Percentiles rank a stretch among this genome's conserved stretches.
Evolutionary conservation across 2,329 filamentous ascomycete genomes (phyloP).

Genomic region (Colletotrichum sp.): DNA sequence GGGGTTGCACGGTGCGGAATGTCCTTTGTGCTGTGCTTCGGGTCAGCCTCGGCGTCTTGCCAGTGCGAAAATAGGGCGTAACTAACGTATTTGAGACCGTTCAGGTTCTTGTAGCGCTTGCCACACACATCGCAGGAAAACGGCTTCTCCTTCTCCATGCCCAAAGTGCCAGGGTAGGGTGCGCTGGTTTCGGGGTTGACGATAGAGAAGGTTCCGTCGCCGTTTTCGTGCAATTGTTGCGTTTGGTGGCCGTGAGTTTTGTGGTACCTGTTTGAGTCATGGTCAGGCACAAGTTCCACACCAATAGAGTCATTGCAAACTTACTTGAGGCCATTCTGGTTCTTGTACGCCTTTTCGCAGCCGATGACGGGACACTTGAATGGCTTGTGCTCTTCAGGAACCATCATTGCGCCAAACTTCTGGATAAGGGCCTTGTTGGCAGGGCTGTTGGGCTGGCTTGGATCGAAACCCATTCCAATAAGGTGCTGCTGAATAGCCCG

Average conservation of each 20-base stretch:
- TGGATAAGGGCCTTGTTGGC: conserved; percentile 65
- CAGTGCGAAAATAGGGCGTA: background rate
- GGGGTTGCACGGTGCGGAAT: conserved; percentile 89
- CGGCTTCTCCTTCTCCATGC: conserved; percentile 99
- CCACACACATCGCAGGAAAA: conserved; percentile 97
- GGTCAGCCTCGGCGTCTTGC: background rate
- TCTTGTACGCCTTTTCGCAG: conserved; percentile 99
- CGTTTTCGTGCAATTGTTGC: conserved; percentile 95
- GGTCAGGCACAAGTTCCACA: conserved; percentile 1
- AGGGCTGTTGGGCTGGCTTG: conserved; percentile 79
- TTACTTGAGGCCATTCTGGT: conserved; percentile 97
- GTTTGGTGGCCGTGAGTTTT: conserved; percentile 92
- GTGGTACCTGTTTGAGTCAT: conserved; percentile 57
- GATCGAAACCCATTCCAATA: conserved; percentile 76
- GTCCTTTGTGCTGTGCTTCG: conserved; percentile 67
- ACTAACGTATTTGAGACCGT: conserved; percentile 92
- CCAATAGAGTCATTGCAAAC: conserved; percentile 27
- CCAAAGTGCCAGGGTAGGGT: conserved; percentile 92
- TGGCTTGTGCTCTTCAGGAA: conserved; percentile 92
- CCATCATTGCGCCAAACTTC: conserved; percentile 64
- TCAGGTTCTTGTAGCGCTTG: conserved; percentile 99
- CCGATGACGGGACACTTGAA: conserved; percentile 98
- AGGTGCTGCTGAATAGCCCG: conserved; percentile 70
- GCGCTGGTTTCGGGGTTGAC: conserved; percentile 94
- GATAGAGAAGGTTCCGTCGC: conserved; percentile 96